A percentile compares a stretch with the other conserved stretches of the same genome.
Conservation (phyloP, 2,329 filamentous ascomycete genomes). For the Xylaria sp. region DNA sequence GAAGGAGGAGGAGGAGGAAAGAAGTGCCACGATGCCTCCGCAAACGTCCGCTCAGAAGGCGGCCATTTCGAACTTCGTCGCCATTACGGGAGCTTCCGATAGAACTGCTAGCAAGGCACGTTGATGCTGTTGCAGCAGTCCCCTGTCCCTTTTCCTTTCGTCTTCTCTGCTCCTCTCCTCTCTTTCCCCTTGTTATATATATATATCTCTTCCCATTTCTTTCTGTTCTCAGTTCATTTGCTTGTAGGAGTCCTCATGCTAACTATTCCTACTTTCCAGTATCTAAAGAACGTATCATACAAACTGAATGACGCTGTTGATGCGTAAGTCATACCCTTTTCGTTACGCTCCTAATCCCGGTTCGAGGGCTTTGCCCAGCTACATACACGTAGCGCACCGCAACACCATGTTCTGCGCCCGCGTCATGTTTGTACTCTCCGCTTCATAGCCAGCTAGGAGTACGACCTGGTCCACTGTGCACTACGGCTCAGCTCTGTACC, state of each 20-base stretch:
- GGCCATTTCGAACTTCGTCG: constrained; percentile 45
- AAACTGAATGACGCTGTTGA: constrained; percentile 66
- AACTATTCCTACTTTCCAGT: constrained; percentile 37
- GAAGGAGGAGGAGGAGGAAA: neutral
- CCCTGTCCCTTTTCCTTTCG: neutral
- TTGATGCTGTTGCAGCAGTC: neutral
- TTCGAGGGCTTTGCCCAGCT: neutral
- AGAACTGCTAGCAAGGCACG: constrained; percentile 45
- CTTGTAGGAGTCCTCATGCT: neutral
- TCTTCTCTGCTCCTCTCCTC: neutral
- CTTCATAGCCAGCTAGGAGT: neutral
- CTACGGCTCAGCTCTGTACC: neutral
- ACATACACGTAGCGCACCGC: neutral
- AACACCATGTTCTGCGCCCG: neutral
- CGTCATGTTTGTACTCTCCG: neutral
- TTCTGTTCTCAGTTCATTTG: neutral
- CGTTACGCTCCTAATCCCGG: constrained; percentile 10
- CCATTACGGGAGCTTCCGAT: constrained; percentile 48
- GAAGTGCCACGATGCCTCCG: constrained; percentile 43
- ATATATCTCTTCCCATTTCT: neutral
- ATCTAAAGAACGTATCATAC: constrained; percentile 58
- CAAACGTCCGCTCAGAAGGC: constrained; percentile 45
- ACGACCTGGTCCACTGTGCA: neutral
- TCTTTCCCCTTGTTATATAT: no score
- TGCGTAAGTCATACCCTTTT: constrained; percentile 61